These are phyloP conservation scores for Botrytis fabae DNA, from an alignment of 2,329 filamentous ascomycete species.

Conservation along the genomic window DNA sequence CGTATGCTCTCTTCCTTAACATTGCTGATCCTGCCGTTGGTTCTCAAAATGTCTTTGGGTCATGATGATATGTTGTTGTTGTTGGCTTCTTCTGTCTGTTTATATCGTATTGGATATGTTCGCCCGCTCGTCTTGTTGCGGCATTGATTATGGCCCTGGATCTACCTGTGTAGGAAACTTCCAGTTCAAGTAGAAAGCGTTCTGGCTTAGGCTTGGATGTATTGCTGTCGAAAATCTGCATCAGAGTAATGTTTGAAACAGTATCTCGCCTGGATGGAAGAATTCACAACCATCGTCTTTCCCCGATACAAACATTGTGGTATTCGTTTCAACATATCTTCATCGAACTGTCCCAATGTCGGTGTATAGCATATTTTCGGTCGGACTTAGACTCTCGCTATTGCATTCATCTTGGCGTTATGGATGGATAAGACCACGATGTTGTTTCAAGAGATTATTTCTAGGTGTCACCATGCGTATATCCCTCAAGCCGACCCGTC, in stretches of 20 bases:
- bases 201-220: not conserved
- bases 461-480: not conserved
- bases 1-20: not conserved
- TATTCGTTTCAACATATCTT: not conserved
- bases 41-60: constrained; percentile 7
- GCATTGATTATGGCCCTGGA: not conserved
- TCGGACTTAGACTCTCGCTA: constrained; percentile 4
- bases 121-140: not conserved
- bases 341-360: not conserved
- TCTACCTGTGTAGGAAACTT: not conserved
- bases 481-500: not conserved
- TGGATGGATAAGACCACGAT: not conserved
- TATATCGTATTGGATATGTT: not conserved
- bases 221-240: not conserved
- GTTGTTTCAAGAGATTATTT: not conserved
- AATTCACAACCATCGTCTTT: not conserved
- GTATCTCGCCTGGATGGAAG: not conserved
- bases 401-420: not conserved
- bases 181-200: not conserved
- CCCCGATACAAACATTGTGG: not conserved
- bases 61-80: not conserved
- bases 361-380: not conserved
- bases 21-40: not conserved
- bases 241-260: not conserved
- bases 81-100: not conserved